These are phyloP conservation scores for Ogataea haglerorum DNA, from an alignment of 805 yeast genomes.

Conservation along the genomic window DNA sequence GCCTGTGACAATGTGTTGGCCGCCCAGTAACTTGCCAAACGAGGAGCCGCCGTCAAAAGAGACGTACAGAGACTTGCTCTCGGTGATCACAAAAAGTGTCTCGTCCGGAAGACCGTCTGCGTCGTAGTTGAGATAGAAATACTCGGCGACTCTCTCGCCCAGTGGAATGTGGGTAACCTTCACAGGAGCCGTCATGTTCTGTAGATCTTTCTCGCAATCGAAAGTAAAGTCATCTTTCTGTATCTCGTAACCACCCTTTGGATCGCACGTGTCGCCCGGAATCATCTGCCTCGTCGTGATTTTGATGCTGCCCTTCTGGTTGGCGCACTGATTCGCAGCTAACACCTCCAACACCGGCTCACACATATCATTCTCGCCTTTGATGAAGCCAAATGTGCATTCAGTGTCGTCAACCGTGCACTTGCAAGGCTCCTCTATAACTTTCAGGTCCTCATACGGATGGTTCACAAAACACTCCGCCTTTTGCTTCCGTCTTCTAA, in stretches of 20 bases:
- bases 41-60: constrained; percentile 68
- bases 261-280: constrained; percentile 28
- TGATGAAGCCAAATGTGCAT: constrained; percentile 53
- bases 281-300: constrained; percentile 25
- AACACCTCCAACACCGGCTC: constrained; percentile 29
- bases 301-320: constrained; percentile 18
- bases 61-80: constrained; percentile 48
- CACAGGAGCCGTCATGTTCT: constrained; percentile 29
- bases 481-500: constrained; percentile 58
- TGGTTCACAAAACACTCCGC: constrained; percentile 60
- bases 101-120: constrained; percentile 47
- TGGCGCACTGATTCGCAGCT: constrained; percentile 22
- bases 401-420: constrained; percentile 70
- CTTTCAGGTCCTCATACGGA: constrained; percentile 43
- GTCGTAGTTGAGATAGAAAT: constrained; percentile 59
- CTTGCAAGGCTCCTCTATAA: constrained; percentile 52
- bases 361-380: constrained; percentile 44
- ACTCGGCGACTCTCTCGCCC: constrained; percentile 51
- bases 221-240: constrained; percentile 27
- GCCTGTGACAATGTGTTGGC: constrained; percentile 41
- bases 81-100: constrained; percentile 60
- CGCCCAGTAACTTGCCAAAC: constrained; percentile 38
- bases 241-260: constrained; percentile 20
- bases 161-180: constrained; percentile 40
- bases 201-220: constrained; percentile 34